Percentiles rank a stretch among this genome's conserved stretches.
These are phyloP conservation scores for Bimuria novae-zelandiae DNA, from an alignment of 2,329 filamentous ascomycete genomes.

Conservation along the genomic window DNA sequence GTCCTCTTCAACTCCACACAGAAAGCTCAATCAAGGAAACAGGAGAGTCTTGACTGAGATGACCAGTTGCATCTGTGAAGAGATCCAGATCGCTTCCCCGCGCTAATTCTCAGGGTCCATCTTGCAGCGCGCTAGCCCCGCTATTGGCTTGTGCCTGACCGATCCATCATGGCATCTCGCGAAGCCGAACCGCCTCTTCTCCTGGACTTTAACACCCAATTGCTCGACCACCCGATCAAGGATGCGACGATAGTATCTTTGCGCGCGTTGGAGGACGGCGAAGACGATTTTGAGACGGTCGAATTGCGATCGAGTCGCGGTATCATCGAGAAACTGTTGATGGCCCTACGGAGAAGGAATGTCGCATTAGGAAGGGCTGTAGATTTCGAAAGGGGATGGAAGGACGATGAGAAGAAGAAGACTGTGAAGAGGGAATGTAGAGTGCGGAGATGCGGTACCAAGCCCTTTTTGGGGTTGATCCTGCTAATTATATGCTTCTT, in stretches of 20 bases:
- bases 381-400: conserved; percentile 17
- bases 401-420: conserved; percentile 27
- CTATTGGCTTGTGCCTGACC: conserved; percentile 30
- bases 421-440: conserved; percentile 20
- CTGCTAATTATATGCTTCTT: conserved; percentile 36
- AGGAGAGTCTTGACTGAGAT: no score
- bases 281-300: conserved; percentile 21
- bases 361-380: conserved; percentile 19
- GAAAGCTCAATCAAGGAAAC: no score
- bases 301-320: conserved; percentile 14
- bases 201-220: conserved; percentile 26
- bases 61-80: neutral
- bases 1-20: no score
- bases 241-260: conserved; percentile 23
- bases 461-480: conserved; percentile 23
- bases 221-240: conserved; percentile 20
- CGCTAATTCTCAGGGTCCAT: conserved; percentile 12
- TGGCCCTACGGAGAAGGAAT: conserved; percentile 33
- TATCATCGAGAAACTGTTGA: conserved; percentile 36
- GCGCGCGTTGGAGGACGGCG: conserved; percentile 31
- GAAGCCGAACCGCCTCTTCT: conserved; percentile 27
- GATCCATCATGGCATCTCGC: conserved; percentile 23
- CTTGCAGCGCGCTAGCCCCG: conserved; percentile 6
- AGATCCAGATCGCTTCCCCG: no score
- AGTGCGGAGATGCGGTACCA: conserved; percentile 23